phyloP scores from a whole-genome alignment of 2,329 filamentous ascomycete genomes.

The Aspergillus sp. region DNA sequence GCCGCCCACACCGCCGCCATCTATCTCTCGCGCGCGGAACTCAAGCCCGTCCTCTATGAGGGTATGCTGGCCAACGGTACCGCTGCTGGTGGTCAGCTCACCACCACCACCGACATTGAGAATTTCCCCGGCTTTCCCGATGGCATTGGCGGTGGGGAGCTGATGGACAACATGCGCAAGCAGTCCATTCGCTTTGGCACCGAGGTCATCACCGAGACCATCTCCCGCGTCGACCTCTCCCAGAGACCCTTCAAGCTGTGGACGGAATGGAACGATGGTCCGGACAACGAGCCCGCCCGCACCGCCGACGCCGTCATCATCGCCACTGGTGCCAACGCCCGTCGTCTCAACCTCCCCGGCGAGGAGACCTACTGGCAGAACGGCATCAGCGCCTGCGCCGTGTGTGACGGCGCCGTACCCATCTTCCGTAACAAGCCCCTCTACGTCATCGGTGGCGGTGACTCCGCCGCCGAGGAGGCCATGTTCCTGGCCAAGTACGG shows the following conservation, averaged over 20 bases:
- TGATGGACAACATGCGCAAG: slow-evolving; percentile 94
- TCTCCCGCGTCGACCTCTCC: slow-evolving; percentile 82
- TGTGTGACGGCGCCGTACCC: slow-evolving; percentile 94
- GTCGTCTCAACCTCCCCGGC: slow-evolving; percentile 76
- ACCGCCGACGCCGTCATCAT: slow-evolving; percentile 93
- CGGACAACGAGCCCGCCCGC: slow-evolving; percentile 67
- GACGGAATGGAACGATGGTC: slow-evolving; percentile 77
- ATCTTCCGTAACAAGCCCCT: slow-evolving; percentile 97
- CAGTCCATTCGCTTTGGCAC: slow-evolving; percentile 94
- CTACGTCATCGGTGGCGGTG: slow-evolving; percentile 93
- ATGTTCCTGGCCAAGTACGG: slow-evolving; percentile 98
- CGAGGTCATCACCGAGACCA: slow-evolving; percentile 87
- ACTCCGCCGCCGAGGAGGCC: slow-evolving; percentile 95
- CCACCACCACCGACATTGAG: slow-evolving; percentile 96
- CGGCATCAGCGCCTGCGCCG: slow-evolving; percentile 92
- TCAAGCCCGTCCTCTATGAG: slow-evolving; percentile 95
- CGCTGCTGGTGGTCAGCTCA: slow-evolving; percentile 92
- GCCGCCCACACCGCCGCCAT: slow-evolving; percentile 96
- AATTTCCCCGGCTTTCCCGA: slow-evolving; percentile 96
- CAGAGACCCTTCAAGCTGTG: slow-evolving; percentile 87
- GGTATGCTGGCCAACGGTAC: slow-evolving; percentile 97
- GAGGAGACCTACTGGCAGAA: slow-evolving; percentile 98
- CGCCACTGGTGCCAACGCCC: slow-evolving; percentile 90
- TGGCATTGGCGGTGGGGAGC: slow-evolving; percentile 78
- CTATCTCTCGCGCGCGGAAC: slow-evolving; percentile 89